phyloP scores from a whole-genome alignment of 306 rosid species.

The Vicia villosa region DNA sequence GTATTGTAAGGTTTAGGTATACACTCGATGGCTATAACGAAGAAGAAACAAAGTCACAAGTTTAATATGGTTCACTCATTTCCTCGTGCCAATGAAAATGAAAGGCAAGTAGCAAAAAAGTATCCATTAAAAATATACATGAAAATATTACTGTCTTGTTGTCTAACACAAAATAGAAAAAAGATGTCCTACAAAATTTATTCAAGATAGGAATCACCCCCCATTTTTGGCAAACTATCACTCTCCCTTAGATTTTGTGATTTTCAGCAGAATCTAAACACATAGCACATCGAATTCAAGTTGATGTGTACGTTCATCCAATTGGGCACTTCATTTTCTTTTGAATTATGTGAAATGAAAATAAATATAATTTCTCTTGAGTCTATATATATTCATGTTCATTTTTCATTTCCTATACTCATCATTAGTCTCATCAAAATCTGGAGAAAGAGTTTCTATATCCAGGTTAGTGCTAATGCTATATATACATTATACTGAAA shows the following conservation, averaged over 20 bases:
- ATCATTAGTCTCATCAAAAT: constrained; percentile 21
- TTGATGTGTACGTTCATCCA: constrained; percentile 35
- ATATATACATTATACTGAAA: constrained; percentile 11
- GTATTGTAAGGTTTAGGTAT: constrained; percentile 22
- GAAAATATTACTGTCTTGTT: constrained; percentile 36
- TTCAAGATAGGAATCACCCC: constrained; percentile 35
- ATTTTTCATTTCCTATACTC: constrained; percentile 8
- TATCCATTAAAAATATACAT: constrained; percentile 34
- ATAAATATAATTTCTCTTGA: not conserved
- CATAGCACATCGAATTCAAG: constrained; percentile 27
- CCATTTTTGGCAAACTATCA: constrained; percentile 43
- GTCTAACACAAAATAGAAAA: constrained; percentile 33
- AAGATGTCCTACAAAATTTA: constrained; percentile 36
- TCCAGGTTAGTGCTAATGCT: constrained; percentile 39
- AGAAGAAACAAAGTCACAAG: not conserved
- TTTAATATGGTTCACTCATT: constrained; percentile 18
- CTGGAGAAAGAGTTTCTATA: constrained; percentile 22
- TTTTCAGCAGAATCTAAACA: constrained; percentile 41
- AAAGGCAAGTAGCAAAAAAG: constrained; percentile 36
- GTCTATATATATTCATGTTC: constrained; percentile 16
- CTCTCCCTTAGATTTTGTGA: constrained; percentile 44
- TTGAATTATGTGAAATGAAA: not conserved
- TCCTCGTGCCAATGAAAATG: constrained; percentile 33
- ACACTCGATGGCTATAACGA: not conserved
- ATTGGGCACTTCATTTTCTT: constrained; percentile 12